Base-by-base conservation (phyloP, 2,329 filamentous ascomycete species). In the Grosmannia clavigera region DNA sequence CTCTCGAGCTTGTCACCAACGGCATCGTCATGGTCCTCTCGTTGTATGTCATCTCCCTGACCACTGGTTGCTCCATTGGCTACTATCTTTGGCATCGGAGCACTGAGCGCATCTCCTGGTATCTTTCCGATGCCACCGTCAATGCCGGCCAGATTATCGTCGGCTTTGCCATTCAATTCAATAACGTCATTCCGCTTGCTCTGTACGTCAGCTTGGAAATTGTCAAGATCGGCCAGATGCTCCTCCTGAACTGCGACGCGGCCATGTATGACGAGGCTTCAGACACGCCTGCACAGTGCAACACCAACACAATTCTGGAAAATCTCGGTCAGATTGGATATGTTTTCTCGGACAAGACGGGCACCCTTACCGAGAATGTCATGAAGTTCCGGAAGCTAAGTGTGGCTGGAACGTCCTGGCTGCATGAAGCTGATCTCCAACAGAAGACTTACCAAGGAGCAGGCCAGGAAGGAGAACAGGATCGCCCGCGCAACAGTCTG, bases 301-400 rank as follows among this genome's bases (percentile, higher is more conserved):
- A 92, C 65, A 96, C 92, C 0, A 95, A 94, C 35, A 96, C 92
- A 0, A 96, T 97, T 68, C 85, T 96, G 62, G 92, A 96, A 69
- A 92, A 97, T 68, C 78, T 96, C 0, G 92, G 92, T 0, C 92
- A 96, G 73, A 84, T 97, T 62, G 89, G 80, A 65, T 94, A 95
- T 67, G 83, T 95, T 25, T 95, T 97, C 67, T 95, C 90, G 0
- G 92, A 96, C 71, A 96, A 96, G 75, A 96, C 92, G 0, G 92
- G 92, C 1, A 97, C 92, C 0, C 76, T 97, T 65, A 97, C 92
- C 1, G 91, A 96, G 67, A 97, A 97, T 65, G 80, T 90, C 12
- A 96, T 97, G 92, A 90, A 90, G 63, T 96, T 96, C 69, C 86
- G 92, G 52, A 96, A 95, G 70, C 81, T 96, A 72, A 95, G 88